phyloP scores from a whole-genome alignment of 2,329 filamentous ascomycete species.

The Fusarium sp. region DNA sequence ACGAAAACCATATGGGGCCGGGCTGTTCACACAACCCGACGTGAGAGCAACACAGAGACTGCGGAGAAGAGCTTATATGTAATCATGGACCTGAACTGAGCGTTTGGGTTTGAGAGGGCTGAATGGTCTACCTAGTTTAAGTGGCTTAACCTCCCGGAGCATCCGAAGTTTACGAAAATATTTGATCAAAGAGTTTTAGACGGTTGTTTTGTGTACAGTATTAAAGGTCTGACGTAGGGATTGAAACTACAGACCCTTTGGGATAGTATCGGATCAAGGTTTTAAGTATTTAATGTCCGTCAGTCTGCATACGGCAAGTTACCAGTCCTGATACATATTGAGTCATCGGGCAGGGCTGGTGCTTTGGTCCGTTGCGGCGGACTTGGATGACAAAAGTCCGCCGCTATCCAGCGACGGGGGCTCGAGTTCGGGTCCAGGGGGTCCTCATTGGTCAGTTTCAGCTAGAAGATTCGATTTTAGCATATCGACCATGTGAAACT shows the following conservation, averaged over 20 bases:
- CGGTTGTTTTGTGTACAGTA: not conserved
- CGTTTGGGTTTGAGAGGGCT: not conserved
- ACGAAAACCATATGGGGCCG: not conserved
- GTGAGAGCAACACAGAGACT: not conserved
- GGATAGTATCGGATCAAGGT: not conserved
- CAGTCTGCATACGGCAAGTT: not conserved
- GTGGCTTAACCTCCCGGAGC: slow-evolving; percentile 25
- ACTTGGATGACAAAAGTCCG: slow-evolving; percentile 27
- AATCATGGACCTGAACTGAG: not conserved
- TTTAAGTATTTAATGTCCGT: not conserved
- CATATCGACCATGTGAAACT: slow-evolving; percentile 12
- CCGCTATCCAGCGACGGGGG: slow-evolving; percentile 14
- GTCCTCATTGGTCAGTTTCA: slow-evolving; percentile 20
- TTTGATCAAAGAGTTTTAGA: not conserved
- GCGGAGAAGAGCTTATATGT: not conserved
- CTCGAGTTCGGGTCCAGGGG: slow-evolving; percentile 17
- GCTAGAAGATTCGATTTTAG: slow-evolving; percentile 23
- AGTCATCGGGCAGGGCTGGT: slow-evolving; percentile 4
- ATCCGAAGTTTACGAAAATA: slow-evolving; percentile 19
- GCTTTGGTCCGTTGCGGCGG: slow-evolving; percentile 11
- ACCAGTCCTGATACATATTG: not conserved
- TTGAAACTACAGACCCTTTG: not conserved
- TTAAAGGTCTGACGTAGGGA: not conserved
- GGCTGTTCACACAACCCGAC: not conserved
- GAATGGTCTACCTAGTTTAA: not conserved